Conservation (phyloP, 2,329 filamentous ascomycete genomes). For the Aureobasidium sp. region DNA sequence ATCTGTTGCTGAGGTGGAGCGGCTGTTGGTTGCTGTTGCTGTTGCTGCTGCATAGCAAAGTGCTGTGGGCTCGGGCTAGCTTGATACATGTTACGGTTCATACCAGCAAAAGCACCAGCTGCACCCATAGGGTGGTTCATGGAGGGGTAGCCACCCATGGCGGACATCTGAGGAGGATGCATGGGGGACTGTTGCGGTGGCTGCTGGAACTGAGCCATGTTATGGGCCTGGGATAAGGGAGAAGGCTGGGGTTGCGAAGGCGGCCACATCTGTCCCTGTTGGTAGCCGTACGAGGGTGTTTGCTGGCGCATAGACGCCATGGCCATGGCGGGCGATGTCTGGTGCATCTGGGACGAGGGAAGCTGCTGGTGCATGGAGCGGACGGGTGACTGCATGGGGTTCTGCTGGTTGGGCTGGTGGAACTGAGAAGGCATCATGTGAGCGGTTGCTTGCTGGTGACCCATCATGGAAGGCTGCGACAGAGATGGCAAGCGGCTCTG, state of each 20-base stretch:
- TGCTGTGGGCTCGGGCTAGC: slow-evolving; percentile 37
- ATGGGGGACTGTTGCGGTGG: slow-evolving; percentile 39
- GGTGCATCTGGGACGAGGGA: slow-evolving; percentile 50
- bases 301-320: slow-evolving; percentile 30
- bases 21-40: slow-evolving; percentile 24
- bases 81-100: slow-evolving; percentile 43
- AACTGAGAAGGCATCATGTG: slow-evolving; percentile 14
- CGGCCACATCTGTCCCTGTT: slow-evolving; percentile 40
- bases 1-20: slow-evolving; percentile 40
- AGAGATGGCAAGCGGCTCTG: slow-evolving; percentile 19
- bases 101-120: slow-evolving; percentile 33
- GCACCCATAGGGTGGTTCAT: slow-evolving; percentile 38
- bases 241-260: slow-evolving; percentile 40
- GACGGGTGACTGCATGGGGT: slow-evolving; percentile 64
- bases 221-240: slow-evolving; percentile 37
- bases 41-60: slow-evolving; percentile 28
- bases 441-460: slow-evolving; percentile 5
- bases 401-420: slow-evolving; percentile 52
- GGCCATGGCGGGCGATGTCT: slow-evolving; percentile 52
- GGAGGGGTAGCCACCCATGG: slow-evolving; percentile 36
- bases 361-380: slow-evolving; percentile 56
- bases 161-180: slow-evolving; percentile 38
- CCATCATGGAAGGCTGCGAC: slow-evolving; percentile 12
- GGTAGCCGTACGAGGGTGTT: slow-evolving; percentile 37
- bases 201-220: slow-evolving; percentile 36